Percentiles rank a stretch among this genome's conserved stretches.
These are phyloP conservation scores for Floccularia luteovirens DNA, from an alignment of 768 basidiomycete species.

Conservation along the genomic window DNA sequence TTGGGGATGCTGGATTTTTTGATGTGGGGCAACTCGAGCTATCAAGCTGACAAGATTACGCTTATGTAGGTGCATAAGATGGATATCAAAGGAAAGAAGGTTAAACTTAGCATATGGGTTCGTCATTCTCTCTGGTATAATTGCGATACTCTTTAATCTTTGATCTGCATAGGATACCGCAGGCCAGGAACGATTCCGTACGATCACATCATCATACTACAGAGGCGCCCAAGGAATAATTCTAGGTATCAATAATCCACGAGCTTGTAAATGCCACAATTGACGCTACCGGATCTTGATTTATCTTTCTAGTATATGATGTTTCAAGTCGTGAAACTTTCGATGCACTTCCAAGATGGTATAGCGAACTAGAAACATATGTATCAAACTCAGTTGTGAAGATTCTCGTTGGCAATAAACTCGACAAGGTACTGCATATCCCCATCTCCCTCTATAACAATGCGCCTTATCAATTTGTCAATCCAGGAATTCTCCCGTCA, in stretches of 20 bases:
- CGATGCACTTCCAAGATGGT: constrained; percentile 92
- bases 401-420: constrained; percentile 92
- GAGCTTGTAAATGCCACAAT: too few relatives aligned
- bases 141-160: background rate
- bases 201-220: constrained; percentile 94
- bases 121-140: constrained; percentile 16
- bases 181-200: constrained; percentile 94
- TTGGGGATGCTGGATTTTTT: too few relatives aligned
- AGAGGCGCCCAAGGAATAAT: constrained; percentile 82
- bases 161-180: constrained; percentile 70
- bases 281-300: too few relatives aligned
- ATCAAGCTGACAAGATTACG: too few relatives aligned
- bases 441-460: background rate
- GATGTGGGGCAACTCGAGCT: too few relatives aligned
- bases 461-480: background rate
- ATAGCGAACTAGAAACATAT: constrained; percentile 89
- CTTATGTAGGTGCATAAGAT: constrained; percentile 75
- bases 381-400: constrained; percentile 81
- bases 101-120: constrained; percentile 97
- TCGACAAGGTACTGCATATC: constrained; percentile 61
- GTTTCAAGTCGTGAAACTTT: constrained; percentile 90
- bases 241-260: constrained; percentile 60
- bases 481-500: constrained; percentile 88
- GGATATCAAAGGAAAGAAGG: constrained; percentile 74
- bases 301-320: constrained; percentile 72